Percentiles rank a stretch among this genome's conserved stretches.
Evolutionary conservation across 768 basidiomycete genomes (phyloP).

Genomic region (Hebeloma cylindrosporum): DNA sequence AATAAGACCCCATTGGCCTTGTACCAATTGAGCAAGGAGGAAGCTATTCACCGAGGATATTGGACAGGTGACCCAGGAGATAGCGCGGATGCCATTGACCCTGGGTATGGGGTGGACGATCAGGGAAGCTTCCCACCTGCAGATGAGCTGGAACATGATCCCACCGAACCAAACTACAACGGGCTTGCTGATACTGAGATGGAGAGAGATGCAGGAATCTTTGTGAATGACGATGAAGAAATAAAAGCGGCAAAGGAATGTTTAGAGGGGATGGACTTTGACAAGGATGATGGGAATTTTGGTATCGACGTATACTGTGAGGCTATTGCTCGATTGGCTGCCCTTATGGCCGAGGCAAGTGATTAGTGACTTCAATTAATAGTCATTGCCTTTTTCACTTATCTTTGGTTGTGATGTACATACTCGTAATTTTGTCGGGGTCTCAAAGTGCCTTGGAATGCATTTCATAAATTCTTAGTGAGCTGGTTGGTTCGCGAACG

Average conservation of each 20-base stretch:
- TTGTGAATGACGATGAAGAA: constrained; percentile 14
- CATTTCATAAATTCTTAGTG: too few species aligned
- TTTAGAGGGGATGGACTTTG: constrained; percentile 9
- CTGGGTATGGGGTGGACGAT: constrained; percentile 1
- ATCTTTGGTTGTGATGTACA: too few species aligned
- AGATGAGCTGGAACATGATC: constrained; percentile 10
- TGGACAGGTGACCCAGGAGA: constrained; percentile 15
- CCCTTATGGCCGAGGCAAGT: too few species aligned
- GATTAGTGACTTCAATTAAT: too few species aligned
- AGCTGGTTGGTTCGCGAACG: too few species aligned
- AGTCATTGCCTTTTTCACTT: too few species aligned
- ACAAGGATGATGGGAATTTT: constrained; percentile 13
- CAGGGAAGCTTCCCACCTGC: constrained; percentile 8
- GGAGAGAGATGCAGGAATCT: constrained; percentile 6
- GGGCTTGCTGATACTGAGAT: not conserved
- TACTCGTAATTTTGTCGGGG: too few species aligned
- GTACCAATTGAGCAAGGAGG: constrained; percentile 8
- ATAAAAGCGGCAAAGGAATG: constrained; percentile 2
- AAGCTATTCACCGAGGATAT: constrained; percentile 9
- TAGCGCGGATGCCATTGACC: not conserved
- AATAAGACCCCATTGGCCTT: constrained; percentile 11
- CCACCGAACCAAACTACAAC: not conserved
- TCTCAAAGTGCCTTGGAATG: too few species aligned
- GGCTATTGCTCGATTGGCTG: not conserved
- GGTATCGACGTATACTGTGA: constrained; percentile 12